Conservation (phyloP, 2,329 filamentous ascomycete genomes). For the Pyrenophora seminiperda region DNA sequence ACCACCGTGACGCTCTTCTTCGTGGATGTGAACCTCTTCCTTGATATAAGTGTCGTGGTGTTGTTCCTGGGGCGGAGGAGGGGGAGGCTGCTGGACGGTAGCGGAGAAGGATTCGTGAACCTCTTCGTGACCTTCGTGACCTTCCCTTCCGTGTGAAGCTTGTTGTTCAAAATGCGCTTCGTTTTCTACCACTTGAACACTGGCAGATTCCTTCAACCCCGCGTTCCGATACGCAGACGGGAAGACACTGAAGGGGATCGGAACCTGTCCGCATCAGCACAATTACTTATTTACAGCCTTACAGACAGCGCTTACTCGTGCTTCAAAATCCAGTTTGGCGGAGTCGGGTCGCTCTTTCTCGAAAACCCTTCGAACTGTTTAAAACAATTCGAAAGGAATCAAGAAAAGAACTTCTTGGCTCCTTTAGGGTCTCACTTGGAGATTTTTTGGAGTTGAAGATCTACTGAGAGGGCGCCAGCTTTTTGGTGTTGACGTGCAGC, state of each 20-base stretch:
- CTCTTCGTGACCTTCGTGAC: constrained; percentile 88
- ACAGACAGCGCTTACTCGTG: constrained; percentile 69
- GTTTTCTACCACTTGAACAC: constrained; percentile 87
- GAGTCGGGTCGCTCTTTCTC: constrained; percentile 76
- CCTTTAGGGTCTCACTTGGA: constrained; percentile 44
- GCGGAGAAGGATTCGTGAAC: constrained; percentile 59
- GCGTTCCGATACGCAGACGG: constrained; percentile 89
- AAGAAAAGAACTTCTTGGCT: constrained; percentile 62
- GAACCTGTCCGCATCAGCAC: constrained; percentile 49
- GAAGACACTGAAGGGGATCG: constrained; percentile 99
- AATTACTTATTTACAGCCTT: constrained; percentile 1
- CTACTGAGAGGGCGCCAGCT: constrained; percentile 40
- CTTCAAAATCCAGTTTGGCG: constrained; percentile 99
- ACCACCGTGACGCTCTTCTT: constrained; percentile 77
- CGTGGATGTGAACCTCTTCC: constrained; percentile 85
- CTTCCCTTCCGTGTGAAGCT: constrained; percentile 92
- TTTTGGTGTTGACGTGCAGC: constrained; percentile 35
- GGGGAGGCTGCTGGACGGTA: constrained; percentile 52
- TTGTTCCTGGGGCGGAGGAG: constrained; percentile 40
- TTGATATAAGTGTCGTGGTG: constrained; percentile 65
- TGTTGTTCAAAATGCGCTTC: constrained; percentile 77
- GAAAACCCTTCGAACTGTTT: constrained; percentile 64
- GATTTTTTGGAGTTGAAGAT: constrained; percentile 23
- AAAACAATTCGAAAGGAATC: constrained; percentile 66
- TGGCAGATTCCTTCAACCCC: constrained; percentile 61